phyloP scores from a whole-genome alignment of 305 asterid species.

The Fraxinus albicans region DNA sequence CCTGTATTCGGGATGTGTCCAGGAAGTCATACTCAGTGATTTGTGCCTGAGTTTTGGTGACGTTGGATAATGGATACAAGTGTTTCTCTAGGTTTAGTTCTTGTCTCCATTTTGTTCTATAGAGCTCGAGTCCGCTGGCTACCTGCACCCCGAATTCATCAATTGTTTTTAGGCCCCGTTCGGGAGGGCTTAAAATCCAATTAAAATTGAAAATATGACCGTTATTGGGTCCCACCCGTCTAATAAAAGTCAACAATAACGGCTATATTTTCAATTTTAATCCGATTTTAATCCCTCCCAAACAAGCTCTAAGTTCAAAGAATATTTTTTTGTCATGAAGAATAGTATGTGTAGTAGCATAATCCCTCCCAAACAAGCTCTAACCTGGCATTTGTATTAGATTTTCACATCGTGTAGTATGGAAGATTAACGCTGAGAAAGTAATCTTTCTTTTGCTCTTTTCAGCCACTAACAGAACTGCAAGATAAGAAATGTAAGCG shows the following conservation, averaged over 20 bases:
- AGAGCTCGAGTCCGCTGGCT: neutral
- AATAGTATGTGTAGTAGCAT: no score
- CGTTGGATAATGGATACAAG: neutral
- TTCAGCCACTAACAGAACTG: conserved; percentile 74
- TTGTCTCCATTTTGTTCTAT: neutral
- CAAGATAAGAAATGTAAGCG: conserved; percentile 69
- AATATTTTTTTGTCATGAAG: no score
- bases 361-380: no score
- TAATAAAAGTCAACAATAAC: no score
- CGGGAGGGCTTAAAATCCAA: no score
- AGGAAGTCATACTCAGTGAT: neutral
- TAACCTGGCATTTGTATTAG: neutral
- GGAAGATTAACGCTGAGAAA: neutral
- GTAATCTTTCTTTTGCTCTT: conserved; percentile 9
- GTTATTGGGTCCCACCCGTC: no score
- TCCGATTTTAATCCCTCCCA: no score
- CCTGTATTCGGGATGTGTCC: neutral
- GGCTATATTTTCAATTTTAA: no score
- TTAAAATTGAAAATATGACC: no score
- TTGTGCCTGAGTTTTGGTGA: neutral
- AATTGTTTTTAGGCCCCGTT: neutral
- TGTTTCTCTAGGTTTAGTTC: neutral
- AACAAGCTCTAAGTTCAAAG: no score
- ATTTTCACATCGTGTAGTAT: neutral
- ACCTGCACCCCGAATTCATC: neutral